phyloP scores from a whole-genome alignment of 169 alveolate species.

The Eimeria maxima region DNA sequence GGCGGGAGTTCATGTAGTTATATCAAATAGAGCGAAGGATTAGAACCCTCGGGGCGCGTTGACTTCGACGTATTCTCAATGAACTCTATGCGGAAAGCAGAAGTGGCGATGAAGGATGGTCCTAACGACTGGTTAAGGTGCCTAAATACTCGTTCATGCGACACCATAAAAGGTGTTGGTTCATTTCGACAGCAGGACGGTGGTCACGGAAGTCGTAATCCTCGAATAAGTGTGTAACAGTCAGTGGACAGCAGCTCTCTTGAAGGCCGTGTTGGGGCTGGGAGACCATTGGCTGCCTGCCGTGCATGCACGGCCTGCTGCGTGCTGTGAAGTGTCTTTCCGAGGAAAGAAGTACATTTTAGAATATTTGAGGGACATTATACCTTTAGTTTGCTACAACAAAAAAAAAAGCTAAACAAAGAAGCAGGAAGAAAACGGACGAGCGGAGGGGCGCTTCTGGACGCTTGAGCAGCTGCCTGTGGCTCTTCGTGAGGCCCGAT shows the following conservation, averaged over 20 bases:
- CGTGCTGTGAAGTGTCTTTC: background rate
- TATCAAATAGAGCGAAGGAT: conserved; percentile 94
- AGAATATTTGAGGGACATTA: background rate
- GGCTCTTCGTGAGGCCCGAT: too few species aligned
- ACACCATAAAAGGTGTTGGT: conserved; percentile 95
- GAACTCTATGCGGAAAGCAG: conserved; percentile 96
- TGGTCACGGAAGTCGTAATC: background rate
- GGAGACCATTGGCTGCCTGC: background rate
- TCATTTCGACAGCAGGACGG: conserved; percentile 85
- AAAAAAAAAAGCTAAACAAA: too few species aligned
- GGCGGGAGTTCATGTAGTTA: conserved; percentile 93
- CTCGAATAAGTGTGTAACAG: background rate
- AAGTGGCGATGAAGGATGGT: conserved; percentile 96
- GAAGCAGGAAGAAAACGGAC: too few species aligned
- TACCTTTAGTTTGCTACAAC: background rate
- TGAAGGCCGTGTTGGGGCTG: background rate
- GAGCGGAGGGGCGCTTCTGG: too few species aligned
- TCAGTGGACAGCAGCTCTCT: background rate
- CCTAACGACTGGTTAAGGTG: conserved; percentile 96
- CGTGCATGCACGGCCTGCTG: background rate
- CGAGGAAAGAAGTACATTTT: background rate
- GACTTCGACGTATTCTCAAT: conserved; percentile 74
- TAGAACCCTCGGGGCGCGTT: conserved; percentile 85
- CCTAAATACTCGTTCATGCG: conserved; percentile 95
- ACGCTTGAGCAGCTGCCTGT: too few species aligned